phyloP scores from a whole-genome alignment of 371 early-diverging fungal species.

The Syncephalastrum racemosum region DNA sequence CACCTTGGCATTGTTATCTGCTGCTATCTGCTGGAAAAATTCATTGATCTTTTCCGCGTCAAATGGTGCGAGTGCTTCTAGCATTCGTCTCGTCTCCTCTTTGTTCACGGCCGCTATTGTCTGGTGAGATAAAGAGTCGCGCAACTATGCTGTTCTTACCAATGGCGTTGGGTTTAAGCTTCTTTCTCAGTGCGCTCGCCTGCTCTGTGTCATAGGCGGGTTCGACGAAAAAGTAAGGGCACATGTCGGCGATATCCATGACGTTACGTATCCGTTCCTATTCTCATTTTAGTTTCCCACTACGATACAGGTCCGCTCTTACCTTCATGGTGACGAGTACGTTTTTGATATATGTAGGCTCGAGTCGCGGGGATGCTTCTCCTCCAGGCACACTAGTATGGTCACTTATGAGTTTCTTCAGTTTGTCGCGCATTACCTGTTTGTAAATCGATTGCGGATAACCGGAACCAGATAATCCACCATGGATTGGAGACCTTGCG shows the following conservation, averaged over 20 bases:
- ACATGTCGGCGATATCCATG: slow-evolving; percentile 56
- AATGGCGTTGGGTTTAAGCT: slow-evolving; percentile 45
- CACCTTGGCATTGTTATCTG: slow-evolving; percentile 31
- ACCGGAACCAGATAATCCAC: slow-evolving; percentile 37
- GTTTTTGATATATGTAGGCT: slow-evolving; percentile 37
- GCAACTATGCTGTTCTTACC: slow-evolving; percentile 17
- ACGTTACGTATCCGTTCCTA: slow-evolving; percentile 61
- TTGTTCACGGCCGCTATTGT: slow-evolving; percentile 21
- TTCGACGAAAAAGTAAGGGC: slow-evolving; percentile 57
- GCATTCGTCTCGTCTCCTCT: slow-evolving; percentile 13
- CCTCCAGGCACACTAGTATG: slow-evolving; percentile 11
- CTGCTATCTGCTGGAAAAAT: slow-evolving; percentile 30
- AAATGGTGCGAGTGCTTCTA: slow-evolving; percentile 27
- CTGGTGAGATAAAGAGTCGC: too few species aligned
- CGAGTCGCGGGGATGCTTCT: slow-evolving; percentile 21
- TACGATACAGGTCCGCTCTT: neutral
- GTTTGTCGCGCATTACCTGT: slow-evolving; percentile 14
- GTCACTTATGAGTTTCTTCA: neutral
- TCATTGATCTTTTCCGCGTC: slow-evolving; percentile 28
- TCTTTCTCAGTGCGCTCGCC: slow-evolving; percentile 42
- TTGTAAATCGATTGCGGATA: slow-evolving; percentile 21
- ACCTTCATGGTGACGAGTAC: slow-evolving; percentile 54
- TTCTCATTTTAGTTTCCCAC: neutral
- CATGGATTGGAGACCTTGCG: slow-evolving; percentile 38
- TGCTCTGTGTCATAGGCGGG: slow-evolving; percentile 56